Evolutionary conservation across 2,329 filamentous ascomycete genomes (phyloP), one percentile per base, ranked within the genome.

Genomic region (Talaromyces verruculosus): DNA sequence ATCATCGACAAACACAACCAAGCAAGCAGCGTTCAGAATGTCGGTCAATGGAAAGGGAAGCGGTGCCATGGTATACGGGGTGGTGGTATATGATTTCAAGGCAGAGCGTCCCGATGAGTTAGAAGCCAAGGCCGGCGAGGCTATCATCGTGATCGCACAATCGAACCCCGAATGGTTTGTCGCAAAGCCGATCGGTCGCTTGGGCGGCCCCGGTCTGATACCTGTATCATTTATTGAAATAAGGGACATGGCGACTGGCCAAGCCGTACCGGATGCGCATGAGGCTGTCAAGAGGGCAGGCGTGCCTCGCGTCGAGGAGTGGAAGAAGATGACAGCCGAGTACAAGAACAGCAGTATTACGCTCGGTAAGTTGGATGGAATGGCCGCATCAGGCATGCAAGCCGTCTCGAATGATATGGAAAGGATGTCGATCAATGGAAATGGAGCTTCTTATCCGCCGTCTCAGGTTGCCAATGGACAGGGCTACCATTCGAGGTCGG

Each of bases 311-410:
- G 95, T 99, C 3, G 95, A 99, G 76, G 95, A 99, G 74, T 99
- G 95, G 95, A 99, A 99, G 83, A 96, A 96, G 81, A 97, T 97
- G 92, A 93, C 95, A 0, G 94, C 94, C 65, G 94, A 97, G 69
- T 99, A 99, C 81, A 99, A 99, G 83, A 97, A 98, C 77, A 97
- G 93, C 77, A 98, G 95, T 80, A 98, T 99, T 75, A 94, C 93
- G 0, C 83, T 99, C 49, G 95, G 95, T 71, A 96, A 94, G 79
- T 94, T 96, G 71, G 92, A 94, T 65, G 68, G 69, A 28, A 68
- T 73, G 59, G 65, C 61, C 2, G 67, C 71, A 11, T 30, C 62
- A 81, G 60, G 59, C 41, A 61, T 85, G 71, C 84, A 86, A 70
- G 82, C 84, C 13, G 81, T 94, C 72, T 89, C 90, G 66, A 85